Percentiles rank a stretch among this genome's conserved stretches.
phyloP scores from a whole-genome alignment of 2,329 filamentous ascomycete genomes.

The Ophiostoma piceae region DNA sequence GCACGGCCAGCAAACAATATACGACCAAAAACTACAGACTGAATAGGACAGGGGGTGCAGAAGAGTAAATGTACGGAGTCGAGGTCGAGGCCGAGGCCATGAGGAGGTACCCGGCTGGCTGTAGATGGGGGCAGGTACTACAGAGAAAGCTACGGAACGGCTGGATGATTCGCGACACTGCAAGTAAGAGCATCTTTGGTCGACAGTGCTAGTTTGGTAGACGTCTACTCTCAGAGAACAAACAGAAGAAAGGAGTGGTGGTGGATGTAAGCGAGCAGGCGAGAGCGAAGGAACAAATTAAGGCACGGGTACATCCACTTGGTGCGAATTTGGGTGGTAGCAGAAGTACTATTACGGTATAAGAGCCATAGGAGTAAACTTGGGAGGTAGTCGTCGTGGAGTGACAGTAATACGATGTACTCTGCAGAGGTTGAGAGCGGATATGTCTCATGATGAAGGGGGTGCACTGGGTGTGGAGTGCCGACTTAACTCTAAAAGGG shows the following conservation, averaged over 20 bases:
- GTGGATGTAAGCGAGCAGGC: neutral
- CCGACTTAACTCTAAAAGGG: neutral
- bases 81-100: neutral
- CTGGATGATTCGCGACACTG: conserved; percentile 4
- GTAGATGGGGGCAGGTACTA: neutral
- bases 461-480: conserved; percentile 1
- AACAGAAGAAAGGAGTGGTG: neutral
- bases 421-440: neutral
- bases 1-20: neutral
- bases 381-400: neutral
- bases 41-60: neutral
- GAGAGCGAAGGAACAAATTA: conserved; percentile 5
- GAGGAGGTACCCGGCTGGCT: neutral
- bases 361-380: neutral
- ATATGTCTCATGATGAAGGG: conserved; percentile 7
- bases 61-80: neutral
- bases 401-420: neutral
- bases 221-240: neutral
- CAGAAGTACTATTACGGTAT: neutral
- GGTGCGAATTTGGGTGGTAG: neutral
- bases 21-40: neutral
- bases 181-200: neutral
- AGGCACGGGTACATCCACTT: neutral
- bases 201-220: neutral
- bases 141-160: neutral